These are phyloP conservation scores for Phaeolepiota aurea DNA, from an alignment of 768 basidiomycete species.

Conservation along the genomic window DNA sequence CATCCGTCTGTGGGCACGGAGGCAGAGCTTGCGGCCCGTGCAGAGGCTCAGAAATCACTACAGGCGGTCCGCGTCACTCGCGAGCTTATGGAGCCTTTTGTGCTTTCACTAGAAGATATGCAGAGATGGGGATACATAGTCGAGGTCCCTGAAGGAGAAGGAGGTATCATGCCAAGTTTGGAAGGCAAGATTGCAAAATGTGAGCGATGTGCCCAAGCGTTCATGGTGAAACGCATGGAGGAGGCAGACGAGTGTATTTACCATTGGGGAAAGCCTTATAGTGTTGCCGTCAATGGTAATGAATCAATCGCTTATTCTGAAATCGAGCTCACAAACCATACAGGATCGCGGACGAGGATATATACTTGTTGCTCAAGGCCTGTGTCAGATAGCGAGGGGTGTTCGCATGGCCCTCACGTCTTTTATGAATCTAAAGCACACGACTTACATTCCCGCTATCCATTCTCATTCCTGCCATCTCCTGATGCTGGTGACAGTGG, in stretches of 20 bases:
- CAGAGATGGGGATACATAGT: constrained; percentile 63
- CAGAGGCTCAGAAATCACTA: constrained; percentile 45
- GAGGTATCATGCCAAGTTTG: constrained; percentile 54
- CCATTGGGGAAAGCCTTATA: constrained; percentile 77
- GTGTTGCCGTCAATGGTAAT: constrained; percentile 58
- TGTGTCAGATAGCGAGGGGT: constrained; percentile 54
- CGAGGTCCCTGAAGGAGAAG: constrained; percentile 57
- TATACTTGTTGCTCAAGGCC: constrained; percentile 76
- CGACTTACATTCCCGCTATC: constrained; percentile 64
- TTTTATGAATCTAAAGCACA: constrained; percentile 72
- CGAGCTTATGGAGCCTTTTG: constrained; percentile 43
- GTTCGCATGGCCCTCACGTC: constrained; percentile 77
- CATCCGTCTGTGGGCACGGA: constrained; percentile 80
- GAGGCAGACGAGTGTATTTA: constrained; percentile 58
- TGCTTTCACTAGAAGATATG: constrained; percentile 53
- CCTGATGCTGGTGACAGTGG: constrained; percentile 10
- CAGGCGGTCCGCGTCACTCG: constrained; percentile 45
- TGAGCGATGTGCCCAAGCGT: constrained; percentile 70
- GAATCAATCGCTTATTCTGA: background rate
- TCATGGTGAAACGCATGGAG: constrained; percentile 54
- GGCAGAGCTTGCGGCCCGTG: constrained; percentile 46
- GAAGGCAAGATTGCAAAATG: constrained; percentile 61
- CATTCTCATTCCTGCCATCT: constrained; percentile 48
- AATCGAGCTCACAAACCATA: constrained; percentile 4
- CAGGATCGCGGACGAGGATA: constrained; percentile 62